Conservation (phyloP, 1,284 basidiomycete genomes). For the Cryptococcus sp. region DNA sequence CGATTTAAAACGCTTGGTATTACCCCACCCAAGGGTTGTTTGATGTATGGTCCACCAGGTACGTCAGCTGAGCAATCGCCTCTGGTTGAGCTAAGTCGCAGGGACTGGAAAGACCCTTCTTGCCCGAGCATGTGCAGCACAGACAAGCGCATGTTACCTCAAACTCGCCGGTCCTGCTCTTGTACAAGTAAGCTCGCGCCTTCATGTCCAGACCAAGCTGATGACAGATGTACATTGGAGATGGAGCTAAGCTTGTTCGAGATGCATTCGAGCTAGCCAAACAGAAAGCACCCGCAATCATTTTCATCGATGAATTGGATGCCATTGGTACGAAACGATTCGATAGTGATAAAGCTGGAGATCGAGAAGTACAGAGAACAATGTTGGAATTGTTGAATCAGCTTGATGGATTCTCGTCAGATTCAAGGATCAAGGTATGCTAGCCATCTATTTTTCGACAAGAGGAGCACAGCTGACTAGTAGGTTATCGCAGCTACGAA, state of each 20-base stretch:
- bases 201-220: not conserved
- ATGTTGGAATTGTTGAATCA: slow-evolving; percentile 98
- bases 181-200: slow-evolving; percentile 54
- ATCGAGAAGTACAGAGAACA: slow-evolving; percentile 97
- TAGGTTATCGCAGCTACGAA: slow-evolving; percentile 98
- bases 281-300: slow-evolving; percentile 95
- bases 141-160: slow-evolving; percentile 75
- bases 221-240: slow-evolving; percentile 70
- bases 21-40: slow-evolving; percentile 68
- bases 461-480: not conserved
- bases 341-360: slow-evolving; percentile 94
- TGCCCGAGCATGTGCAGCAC: slow-evolving; percentile 71
- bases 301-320: slow-evolving; percentile 98
- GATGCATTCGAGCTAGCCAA: slow-evolving; percentile 98
- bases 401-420: slow-evolving; percentile 77
- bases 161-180: slow-evolving; percentile 73
- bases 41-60: slow-evolving; percentile 78
- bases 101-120: slow-evolving; percentile 75
- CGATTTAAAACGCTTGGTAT: slow-evolving; percentile 79
- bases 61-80: slow-evolving; percentile 16
- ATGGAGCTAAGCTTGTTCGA: slow-evolving; percentile 92
- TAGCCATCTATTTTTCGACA: not conserved
- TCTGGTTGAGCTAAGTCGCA: slow-evolving; percentile 23
- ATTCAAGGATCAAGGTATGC: slow-evolving; percentile 88
- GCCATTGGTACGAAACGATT: slow-evolving; percentile 99